Evolutionary conservation across 2,329 filamentous ascomycete genomes (phyloP), one percentile per base, ranked within the genome.

Genomic region (Alternaria brassicicola): DNA sequence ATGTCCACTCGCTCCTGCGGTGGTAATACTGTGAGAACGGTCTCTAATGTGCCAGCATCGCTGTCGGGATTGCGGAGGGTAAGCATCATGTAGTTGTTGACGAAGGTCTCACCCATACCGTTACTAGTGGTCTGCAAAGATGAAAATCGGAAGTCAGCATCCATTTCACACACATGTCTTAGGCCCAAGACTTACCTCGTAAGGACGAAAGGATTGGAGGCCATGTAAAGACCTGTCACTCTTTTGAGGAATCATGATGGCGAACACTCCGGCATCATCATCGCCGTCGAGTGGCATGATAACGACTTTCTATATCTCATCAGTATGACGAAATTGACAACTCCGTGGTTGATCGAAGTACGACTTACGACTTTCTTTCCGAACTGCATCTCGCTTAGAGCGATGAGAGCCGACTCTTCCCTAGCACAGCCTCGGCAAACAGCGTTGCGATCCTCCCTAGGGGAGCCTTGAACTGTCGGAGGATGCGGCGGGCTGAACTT

Each of bases 381-480:
- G 25, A 65, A 62, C 9, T 49, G 46, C 19, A 71, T 46, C 17
- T 70, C 66, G 2, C 48, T 54, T n/a, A 70, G 35, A 26, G 64
- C 48, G n/a, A 72, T 50, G 12, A 64, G 6, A 5, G 5, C 46
- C 1, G 62, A 67, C 9, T 46, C 21, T 3, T 51, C 31, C 15
- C 51, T 47, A 19, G 62, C 43, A 26, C 69, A 72, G 10, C 63
- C 66, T 17, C 66, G 64, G 35, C 66, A 72, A 6, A 65, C 54
- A n/a, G 63, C 67, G 28, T 60, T 21, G 23, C 63, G 61, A 21
- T 56, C 58, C 6, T 51, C 45, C 6, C 46, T 39, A 6, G 43
- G 28, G 10, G 25, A 26, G n/a, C 62, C 57, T 13, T 19, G 6
- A 10, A 43, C 52, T 8, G 31, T 23, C 3, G 55, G 55, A 17